Base-by-base conservation (phyloP, 768 basidiomycete genomes). In the Lentinus brumalis region DNA sequence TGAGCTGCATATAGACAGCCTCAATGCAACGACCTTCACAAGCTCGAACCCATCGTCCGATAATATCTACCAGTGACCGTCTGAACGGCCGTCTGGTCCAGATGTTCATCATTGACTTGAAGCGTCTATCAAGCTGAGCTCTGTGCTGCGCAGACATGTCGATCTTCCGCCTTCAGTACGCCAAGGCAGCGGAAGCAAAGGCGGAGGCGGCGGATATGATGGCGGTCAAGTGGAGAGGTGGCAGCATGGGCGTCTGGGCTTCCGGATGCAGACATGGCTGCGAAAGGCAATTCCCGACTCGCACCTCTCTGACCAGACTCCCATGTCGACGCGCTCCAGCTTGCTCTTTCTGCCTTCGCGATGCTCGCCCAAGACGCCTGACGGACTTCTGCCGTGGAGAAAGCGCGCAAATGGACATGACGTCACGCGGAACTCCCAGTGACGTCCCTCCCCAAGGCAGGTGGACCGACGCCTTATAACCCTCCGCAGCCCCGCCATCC, bases 351-450 rank as follows among this genome's bases (percentile, higher is more conserved):
- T 35, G 6, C 7, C 7, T 3, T 35, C 35, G 35, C 3, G 35
- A 11, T 35, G 7, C 35, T 35, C 7, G 3, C 35, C 21, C 21
- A 26, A 26, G 21, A 26, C 35, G 35, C 35, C 35, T 35, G 35
- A 35, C 35, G 11, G 35, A 11, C 11, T 11, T 11, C 11, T 6
- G 35, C 35, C 11, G 6, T 35, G 26, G 46, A 49, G 46, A 18
- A 26, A 18, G 46, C 11, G 26, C 26, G 18, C 10, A n/a, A 32
- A 31, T 1, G 31, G 42, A 40, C 29, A 56, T 61, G 60, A 61
- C 60, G 60, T 61, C 60, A 61, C 21, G 55, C 21, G 46, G 35
- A 4, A 16, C 40, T n/a, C 59, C 31, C 26, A 29, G 54, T 61
- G 60, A 61, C 60, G 60, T 61, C 50, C 60, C 9, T 45, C 39